phyloP scores from a whole-genome alignment of 208 protist genomes.

The Leishmania martiniquensis region DNA sequence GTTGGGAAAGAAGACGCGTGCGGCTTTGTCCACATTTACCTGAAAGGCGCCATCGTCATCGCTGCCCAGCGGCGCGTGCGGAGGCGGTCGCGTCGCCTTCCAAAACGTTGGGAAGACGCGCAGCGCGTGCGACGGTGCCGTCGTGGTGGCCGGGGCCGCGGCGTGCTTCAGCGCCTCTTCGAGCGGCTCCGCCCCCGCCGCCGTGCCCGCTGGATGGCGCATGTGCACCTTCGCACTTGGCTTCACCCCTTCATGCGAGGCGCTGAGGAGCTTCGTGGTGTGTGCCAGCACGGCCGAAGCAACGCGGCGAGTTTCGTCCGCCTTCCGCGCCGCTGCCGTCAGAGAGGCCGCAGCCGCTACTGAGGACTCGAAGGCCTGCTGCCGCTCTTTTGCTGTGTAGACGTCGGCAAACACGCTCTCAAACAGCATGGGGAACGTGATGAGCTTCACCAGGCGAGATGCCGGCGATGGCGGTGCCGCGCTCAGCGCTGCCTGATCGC shows the following conservation, averaged over 20 bases:
- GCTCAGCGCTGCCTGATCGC: not conserved
- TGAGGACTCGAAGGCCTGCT: not conserved
- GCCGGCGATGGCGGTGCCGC: not conserved
- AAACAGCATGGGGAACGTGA: conserved; percentile 32
- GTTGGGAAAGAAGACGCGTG: conserved; percentile 19
- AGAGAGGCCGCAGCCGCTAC: conserved; percentile 1
- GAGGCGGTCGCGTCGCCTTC: conserved; percentile 6
- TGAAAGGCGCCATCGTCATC: not conserved
- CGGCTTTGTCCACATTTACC: conserved; percentile 12
- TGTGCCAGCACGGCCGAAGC: conserved; percentile 6
- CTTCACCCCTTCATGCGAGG: not conserved
- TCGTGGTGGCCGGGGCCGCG: not conserved
- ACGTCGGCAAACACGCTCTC: conserved; percentile 29
- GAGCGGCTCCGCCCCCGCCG: not conserved
- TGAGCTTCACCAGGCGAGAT: conserved; percentile 1
- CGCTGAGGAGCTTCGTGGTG: conserved; percentile 10
- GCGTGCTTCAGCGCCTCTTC: not conserved
- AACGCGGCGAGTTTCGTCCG: conserved; percentile 10
- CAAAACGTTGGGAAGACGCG: conserved; percentile 31
- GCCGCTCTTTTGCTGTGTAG: conserved; percentile 6
- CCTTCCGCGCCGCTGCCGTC: not conserved
- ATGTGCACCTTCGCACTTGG: not conserved
- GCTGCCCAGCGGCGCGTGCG: not conserved
- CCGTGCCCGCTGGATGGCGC: not conserved
- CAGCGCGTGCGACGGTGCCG: not conserved